phyloP scores from a whole-genome alignment of 1,139 yeast species.

The Lodderomyces metapsilosis region DNA sequence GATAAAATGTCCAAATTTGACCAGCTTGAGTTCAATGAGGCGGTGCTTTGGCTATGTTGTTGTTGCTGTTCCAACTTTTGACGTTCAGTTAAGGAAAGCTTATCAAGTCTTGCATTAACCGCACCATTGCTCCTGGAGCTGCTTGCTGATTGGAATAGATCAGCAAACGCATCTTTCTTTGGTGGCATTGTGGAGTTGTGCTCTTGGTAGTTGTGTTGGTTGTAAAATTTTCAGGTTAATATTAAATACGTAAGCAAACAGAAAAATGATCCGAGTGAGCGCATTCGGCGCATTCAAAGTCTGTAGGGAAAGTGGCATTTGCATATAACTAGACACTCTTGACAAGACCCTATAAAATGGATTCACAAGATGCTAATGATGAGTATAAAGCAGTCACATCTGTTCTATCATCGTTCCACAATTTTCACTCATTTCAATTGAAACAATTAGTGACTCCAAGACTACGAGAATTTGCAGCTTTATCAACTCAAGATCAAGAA shows the following conservation, averaged over 20 bases:
- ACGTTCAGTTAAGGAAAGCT: slow-evolving; percentile 21
- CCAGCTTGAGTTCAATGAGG: slow-evolving; percentile 16
- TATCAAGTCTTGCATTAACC: slow-evolving; percentile 14
- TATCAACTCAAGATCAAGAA: slow-evolving; percentile 39
- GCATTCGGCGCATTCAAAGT: neutral
- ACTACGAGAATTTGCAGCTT: slow-evolving; percentile 24
- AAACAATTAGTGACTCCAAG: slow-evolving; percentile 38
- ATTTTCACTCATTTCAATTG: slow-evolving; percentile 35
- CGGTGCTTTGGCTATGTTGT: slow-evolving; percentile 2
- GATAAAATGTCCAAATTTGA: slow-evolving; percentile 22
- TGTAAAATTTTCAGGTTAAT: neutral
- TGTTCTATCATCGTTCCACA: slow-evolving; percentile 37
- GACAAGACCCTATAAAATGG: too few relatives aligned
- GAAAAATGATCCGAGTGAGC: neutral
- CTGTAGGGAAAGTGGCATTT: too few relatives aligned
- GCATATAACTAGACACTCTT: too few relatives aligned
- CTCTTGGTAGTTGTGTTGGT: neutral
- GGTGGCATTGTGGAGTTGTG: slow-evolving; percentile 24
- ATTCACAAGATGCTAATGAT: slow-evolving; percentile 21
- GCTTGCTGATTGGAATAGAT: slow-evolving; percentile 40
- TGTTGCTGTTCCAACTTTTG: slow-evolving; percentile 17
- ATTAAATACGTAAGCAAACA: too few relatives aligned
- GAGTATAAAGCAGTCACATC: slow-evolving; percentile 40
- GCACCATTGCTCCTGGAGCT: slow-evolving; percentile 2
- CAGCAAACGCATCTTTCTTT: slow-evolving; percentile 49